Evolutionary conservation across 768 basidiomycete species (phyloP).

Genomic region (Baorangia bicolor): DNA sequence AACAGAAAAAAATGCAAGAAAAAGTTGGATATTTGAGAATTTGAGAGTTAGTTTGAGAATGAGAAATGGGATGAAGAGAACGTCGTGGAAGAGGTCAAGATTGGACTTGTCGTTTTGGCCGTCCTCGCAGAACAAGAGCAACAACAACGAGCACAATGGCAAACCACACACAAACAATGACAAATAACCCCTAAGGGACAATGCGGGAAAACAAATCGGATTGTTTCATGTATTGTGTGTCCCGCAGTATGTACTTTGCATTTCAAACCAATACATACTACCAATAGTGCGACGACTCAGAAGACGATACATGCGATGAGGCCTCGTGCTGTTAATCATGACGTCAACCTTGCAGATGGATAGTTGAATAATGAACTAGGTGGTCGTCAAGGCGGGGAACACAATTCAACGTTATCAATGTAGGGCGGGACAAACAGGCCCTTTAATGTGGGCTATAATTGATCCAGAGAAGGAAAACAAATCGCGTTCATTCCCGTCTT

Average conservation of each 20-base stretch:
- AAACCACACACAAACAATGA: conserved; percentile 16
- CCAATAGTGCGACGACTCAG: neutral
- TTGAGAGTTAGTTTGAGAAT: neutral
- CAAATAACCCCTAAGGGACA: conserved; percentile 9
- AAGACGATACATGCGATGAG: neutral
- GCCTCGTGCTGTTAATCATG: neutral
- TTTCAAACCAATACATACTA: neutral
- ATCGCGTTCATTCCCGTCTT: no score
- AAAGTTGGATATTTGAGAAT: neutral
- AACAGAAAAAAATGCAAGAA: neutral
- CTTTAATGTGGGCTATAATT: neutral
- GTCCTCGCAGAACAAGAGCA: conserved; percentile 14
- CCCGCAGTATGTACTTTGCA: no score
- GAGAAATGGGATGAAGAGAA: conserved; percentile 11
- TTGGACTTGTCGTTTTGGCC: conserved; percentile 8
- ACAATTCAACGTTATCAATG: neutral
- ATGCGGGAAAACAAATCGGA: neutral
- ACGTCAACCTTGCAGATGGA: neutral
- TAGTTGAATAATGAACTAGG: neutral
- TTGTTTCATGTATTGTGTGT: neutral
- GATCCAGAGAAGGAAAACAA: neutral
- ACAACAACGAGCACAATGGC: conserved; percentile 15
- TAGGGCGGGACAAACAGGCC: neutral
- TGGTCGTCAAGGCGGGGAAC: no score
- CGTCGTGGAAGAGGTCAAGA: conserved; percentile 22